Evolutionary conservation across 169 alveolate genomes (phyloP).

Genomic region (Perkinsus olseni): DNA sequence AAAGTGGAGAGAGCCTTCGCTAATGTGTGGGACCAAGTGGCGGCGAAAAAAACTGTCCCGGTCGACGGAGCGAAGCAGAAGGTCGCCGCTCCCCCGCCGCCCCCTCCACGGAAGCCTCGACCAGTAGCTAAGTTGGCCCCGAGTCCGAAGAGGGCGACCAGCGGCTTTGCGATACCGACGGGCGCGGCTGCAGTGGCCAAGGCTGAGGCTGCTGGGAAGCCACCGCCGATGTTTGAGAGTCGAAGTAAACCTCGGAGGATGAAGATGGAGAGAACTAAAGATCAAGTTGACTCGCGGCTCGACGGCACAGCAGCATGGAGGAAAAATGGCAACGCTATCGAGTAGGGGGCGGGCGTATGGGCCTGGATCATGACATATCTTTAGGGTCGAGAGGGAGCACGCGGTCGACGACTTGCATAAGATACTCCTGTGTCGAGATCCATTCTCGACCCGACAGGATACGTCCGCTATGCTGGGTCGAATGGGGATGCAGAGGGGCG

Average conservation of each 20-base stretch:
- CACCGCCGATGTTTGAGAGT: not conserved
- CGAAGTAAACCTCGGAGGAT: not conserved
- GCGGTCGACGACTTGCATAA: not conserved
- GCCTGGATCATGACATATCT: not conserved
- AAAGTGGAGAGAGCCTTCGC: not conserved
- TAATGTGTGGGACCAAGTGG: not conserved
- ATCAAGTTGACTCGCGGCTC: not conserved
- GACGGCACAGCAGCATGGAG: not conserved
- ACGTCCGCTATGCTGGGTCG: not conserved
- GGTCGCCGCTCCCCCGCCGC: not conserved
- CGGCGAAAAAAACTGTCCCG: not conserved
- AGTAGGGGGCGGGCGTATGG: not conserved
- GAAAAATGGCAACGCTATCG: not conserved
- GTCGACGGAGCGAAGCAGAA: not conserved
- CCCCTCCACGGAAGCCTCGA: not conserved
- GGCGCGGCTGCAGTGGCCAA: not conserved
- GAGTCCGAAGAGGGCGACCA: not conserved
- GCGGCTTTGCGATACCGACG: not conserved
- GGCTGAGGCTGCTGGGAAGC: not conserved
- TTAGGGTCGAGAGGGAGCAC: not conserved
- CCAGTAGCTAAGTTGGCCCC: not conserved
- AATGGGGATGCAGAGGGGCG: not conserved
- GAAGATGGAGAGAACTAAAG: not conserved
- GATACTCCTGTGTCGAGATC: not conserved
- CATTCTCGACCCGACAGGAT: not conserved